Conservation (phyloP, 225 moss, liverwort and hornwort genomes). For the Marchantia polymorpha region DNA sequence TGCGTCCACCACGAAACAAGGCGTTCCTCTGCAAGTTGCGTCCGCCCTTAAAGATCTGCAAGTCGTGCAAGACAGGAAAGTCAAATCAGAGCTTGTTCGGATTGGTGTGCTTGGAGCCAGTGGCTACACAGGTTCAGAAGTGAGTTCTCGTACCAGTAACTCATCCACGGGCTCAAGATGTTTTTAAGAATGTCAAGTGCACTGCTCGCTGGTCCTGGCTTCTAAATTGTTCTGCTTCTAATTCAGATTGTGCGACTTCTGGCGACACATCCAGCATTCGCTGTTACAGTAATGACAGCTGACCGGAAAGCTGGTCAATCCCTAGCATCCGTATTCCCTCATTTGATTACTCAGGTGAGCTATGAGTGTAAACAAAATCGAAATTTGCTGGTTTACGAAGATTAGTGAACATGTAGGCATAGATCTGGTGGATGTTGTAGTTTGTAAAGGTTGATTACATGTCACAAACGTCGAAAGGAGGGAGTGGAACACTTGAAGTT, state of each 20-base stretch:
- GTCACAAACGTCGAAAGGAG: too few species aligned
- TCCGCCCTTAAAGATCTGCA: constrained; percentile 35
- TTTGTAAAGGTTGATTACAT: too few species aligned
- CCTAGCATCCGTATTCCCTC: constrained; percentile 75
- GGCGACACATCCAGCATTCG: constrained; percentile 71
- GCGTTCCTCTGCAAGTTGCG: constrained; percentile 16
- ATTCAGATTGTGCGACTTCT: constrained; percentile 70
- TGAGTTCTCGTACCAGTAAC: constrained; percentile 18
- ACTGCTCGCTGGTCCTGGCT: background rate
- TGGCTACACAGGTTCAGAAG: constrained; percentile 98
- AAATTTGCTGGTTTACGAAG: too few species aligned
- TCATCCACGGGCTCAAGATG: background rate
- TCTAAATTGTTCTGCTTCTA: background rate
- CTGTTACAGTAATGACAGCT: constrained; percentile 82
- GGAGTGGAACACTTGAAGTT: too few species aligned
- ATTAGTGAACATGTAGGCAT: too few species aligned
- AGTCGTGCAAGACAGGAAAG: constrained; percentile 8
- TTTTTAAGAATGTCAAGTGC: background rate
- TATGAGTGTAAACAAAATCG: too few species aligned
- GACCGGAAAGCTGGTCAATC: constrained; percentile 91
- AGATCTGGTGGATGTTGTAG: too few species aligned
- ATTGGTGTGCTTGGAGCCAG: constrained; percentile 92
- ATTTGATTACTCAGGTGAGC: constrained; percentile 60
- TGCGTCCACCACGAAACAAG: background rate
- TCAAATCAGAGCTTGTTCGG: constrained; percentile 38